Base-by-base conservation (phyloP, 345 rosid genomes). In the Eucalyptus victrix region DNA sequence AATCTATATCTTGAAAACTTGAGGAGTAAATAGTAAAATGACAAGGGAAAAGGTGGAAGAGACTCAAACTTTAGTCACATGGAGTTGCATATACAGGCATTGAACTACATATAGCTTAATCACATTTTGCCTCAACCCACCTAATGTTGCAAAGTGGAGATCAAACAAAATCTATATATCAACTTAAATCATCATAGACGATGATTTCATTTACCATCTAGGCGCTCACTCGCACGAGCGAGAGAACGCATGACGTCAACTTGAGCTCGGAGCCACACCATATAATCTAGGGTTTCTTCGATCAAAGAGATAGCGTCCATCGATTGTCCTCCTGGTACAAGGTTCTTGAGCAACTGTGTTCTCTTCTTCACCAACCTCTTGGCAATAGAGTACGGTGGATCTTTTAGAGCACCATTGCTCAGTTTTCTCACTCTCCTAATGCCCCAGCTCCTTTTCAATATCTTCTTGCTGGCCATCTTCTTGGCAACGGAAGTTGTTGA, bases 261-360 rank as follows among this genome's bases (percentile, higher is more conserved):
- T 90, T 96, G 98, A 87, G 95, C 96, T 90, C 89, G 95, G 88
- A 97, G 97, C 86, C 94, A 94, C 34, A 94, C 65, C 28, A 96
- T 93, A 90, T 97, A 97, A 88, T 96, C 99, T 92, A 97, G 95
- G 94, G 98, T 94, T 93, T 97, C 99, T 93, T 91, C 91, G 88
- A 97, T 92, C 92, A 97, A 92, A 86, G 93, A 92, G 30, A 91
- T 87, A 44, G 93, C 93, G 89, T 95, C 94, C 91, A 96, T 93
- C 49, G 92, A 91, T 81, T 94, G 94, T 12, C 99, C 98, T 12
- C 99, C 98, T 2, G 98, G 98, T n/a, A 96, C 93, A 12, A 97
- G 89, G 89, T 92, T 92, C 93, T 94, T 96, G 86, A 97, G 92
- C 89, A 95, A 80, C 32, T 92, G 91, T 30, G 93, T 94, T 90